Evolutionary conservation across 257 asterid genomes (phyloP).

Genomic region (Solanum dulcamara): DNA sequence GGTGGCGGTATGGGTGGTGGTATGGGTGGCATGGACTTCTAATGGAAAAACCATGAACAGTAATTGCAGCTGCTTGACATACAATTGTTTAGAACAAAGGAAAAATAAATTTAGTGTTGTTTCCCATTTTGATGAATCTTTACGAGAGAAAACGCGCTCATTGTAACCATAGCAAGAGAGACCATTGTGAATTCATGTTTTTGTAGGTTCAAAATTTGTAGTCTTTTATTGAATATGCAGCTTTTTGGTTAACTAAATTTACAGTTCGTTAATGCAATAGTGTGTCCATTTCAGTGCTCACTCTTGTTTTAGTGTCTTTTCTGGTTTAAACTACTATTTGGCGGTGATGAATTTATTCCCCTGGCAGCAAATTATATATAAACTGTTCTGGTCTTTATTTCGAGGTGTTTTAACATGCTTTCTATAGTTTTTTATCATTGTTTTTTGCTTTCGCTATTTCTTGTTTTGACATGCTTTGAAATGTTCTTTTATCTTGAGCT

Average conservation of each 20-base stretch:
- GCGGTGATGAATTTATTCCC: not conserved
- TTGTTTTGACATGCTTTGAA: no score
- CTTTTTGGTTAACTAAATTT: not conserved
- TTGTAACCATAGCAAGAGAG: not conserved
- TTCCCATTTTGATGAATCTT: not conserved
- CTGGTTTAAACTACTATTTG: no score
- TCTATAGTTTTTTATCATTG: no score
- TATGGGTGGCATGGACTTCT: conserved; percentile 82
- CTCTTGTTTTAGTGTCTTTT: not conserved
- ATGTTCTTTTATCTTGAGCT: no score
- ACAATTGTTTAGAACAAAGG: not conserved
- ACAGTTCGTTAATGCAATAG: not conserved
- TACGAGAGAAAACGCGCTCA: not conserved
- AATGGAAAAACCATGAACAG: not conserved
- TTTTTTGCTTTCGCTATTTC: no score
- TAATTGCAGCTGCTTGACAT: not conserved
- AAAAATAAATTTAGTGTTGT: not conserved
- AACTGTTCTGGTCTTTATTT: no score
- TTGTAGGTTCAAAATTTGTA: not conserved
- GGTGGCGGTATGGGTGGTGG: conserved; percentile 63
- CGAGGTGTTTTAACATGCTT: no score
- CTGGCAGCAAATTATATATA: no score
- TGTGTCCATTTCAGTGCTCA: not conserved
- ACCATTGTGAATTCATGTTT: not conserved
- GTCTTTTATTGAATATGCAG: not conserved